A percentile compares a stretch with the other conserved stretches of the same genome.
Evolutionary conservation across 176 grass and related monocot species (phyloP).

Genomic region (Zoysia japonica): DNA sequence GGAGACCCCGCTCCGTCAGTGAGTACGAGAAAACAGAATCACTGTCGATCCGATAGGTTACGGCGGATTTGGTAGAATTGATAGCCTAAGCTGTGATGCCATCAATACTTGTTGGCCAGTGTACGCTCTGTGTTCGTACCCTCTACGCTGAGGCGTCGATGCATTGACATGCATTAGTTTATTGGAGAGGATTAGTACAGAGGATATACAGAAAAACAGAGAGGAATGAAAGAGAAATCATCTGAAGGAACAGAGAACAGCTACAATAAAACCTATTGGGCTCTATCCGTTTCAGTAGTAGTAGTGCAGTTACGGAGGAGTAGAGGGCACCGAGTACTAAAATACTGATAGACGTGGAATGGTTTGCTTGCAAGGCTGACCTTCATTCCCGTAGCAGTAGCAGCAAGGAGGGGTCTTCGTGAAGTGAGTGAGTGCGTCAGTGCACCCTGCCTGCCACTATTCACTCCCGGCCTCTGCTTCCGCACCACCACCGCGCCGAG

Average conservation of each 20-base stretch:
- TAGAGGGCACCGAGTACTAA: not conserved
- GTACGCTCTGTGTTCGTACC: not conserved
- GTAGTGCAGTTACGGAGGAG: not conserved
- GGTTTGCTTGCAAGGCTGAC: not conserved
- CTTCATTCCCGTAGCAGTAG: not conserved
- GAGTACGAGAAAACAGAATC: not conserved
- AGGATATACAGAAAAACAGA: not conserved
- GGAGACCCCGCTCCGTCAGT: not conserved
- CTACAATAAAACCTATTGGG: not conserved
- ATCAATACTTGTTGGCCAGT: slow-evolving; percentile 30
- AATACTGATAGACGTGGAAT: not conserved
- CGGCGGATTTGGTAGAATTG: slow-evolving; percentile 21
- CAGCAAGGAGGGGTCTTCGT: not conserved
- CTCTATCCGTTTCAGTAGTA: not conserved
- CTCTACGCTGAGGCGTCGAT: not conserved
- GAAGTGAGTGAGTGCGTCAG: not conserved
- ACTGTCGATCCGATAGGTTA: not conserved
- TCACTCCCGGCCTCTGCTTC: slow-evolving; percentile 31
- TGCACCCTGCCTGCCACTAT: not conserved
- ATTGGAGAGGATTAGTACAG: not conserved
- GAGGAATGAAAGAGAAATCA: not conserved
- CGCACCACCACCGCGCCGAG: not conserved
- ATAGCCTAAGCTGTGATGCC: not conserved
- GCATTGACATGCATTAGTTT: not conserved
- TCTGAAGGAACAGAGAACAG: not conserved